Conservation (phyloP, 1,284 basidiomycete species). For the Melanopsichium pennsylvanicum region DNA sequence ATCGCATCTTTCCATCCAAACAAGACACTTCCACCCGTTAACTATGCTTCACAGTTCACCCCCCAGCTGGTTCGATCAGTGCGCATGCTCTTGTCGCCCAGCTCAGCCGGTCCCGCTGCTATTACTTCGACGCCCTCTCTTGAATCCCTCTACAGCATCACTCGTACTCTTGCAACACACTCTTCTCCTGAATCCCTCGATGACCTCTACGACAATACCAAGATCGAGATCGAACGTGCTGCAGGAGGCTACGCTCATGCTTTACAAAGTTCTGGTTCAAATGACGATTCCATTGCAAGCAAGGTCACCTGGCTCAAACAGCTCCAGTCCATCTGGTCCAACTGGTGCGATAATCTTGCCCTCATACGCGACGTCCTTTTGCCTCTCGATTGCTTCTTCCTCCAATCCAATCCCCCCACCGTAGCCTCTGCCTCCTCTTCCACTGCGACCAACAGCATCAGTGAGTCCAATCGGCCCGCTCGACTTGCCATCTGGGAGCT, state of each 20-base stretch:
- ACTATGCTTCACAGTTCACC: constrained; percentile 29
- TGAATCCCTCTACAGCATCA: constrained; percentile 40
- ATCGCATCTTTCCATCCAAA: constrained; percentile 20
- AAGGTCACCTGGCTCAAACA: constrained; percentile 40
- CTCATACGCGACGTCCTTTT: constrained; percentile 36
- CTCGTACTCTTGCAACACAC: constrained; percentile 18
- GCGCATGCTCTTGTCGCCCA: constrained; percentile 27
- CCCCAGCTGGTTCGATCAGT: constrained; percentile 33
- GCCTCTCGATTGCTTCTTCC: constrained; percentile 28
- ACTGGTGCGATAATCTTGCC: constrained; percentile 44
- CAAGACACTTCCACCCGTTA: constrained; percentile 16
- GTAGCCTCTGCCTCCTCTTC: neutral
- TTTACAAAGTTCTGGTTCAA: constrained; percentile 28
- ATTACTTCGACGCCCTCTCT: constrained; percentile 11
- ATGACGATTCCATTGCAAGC: constrained; percentile 13
- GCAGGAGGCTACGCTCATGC: constrained; percentile 28
- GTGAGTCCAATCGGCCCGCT: neutral
- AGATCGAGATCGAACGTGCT: constrained; percentile 56
- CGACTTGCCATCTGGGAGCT: constrained; percentile 42
- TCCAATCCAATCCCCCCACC: neutral
- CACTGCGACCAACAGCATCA: neutral
- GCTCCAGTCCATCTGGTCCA: constrained; percentile 43
- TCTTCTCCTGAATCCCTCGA: constrained; percentile 7
- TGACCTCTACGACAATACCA: constrained; percentile 51
- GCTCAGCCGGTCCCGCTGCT: neutral